Conservation (phyloP, 257 asterid genomes). For the Pogostemon cablin region DNA sequence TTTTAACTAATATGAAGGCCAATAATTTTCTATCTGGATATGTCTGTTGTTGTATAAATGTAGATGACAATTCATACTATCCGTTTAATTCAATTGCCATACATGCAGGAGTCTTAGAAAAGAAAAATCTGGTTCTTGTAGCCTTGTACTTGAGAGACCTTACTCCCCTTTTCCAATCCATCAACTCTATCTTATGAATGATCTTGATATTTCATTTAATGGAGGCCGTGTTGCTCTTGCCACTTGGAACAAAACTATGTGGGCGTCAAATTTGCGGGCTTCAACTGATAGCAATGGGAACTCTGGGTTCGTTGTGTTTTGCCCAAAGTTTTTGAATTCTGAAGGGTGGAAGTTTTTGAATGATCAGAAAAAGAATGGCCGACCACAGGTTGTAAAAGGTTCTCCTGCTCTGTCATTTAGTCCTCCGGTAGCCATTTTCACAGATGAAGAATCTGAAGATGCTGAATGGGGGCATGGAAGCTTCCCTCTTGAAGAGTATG, state of each 20-base stretch:
- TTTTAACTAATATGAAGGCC: slow-evolving; percentile 6
- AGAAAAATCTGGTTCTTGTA: slow-evolving; percentile 66
- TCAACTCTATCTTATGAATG: slow-evolving; percentile 61
- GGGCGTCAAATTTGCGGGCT: slow-evolving; percentile 48
- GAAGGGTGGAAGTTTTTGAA: slow-evolving; percentile 77
- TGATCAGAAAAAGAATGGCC: slow-evolving; percentile 43
- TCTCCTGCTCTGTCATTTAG: slow-evolving; percentile 61
- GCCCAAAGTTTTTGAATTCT: slow-evolving; percentile 63
- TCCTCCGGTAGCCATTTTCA: slow-evolving; percentile 68
- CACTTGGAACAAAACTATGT: slow-evolving; percentile 73
- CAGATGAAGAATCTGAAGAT: slow-evolving; percentile 56
- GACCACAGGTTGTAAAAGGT: slow-evolving; percentile 36
- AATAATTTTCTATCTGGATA: slow-evolving; percentile 10
- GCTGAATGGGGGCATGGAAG: slow-evolving; percentile 89
- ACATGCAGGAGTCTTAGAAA: slow-evolving; percentile 68
- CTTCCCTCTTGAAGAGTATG: slow-evolving; percentile 90
- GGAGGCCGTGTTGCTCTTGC: slow-evolving; percentile 80
- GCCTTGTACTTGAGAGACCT: slow-evolving; percentile 95
- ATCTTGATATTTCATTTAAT: slow-evolving; percentile 64
- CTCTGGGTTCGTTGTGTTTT: slow-evolving; percentile 76
- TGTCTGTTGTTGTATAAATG: not conserved
- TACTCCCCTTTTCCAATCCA: slow-evolving; percentile 82
- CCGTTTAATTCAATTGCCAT: slow-evolving; percentile 5
- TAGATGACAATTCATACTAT: not conserved
- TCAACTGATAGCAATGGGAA: slow-evolving; percentile 61